Base-by-base conservation (phyloP, 257 asterid species). In the Perilla frutescens region DNA sequence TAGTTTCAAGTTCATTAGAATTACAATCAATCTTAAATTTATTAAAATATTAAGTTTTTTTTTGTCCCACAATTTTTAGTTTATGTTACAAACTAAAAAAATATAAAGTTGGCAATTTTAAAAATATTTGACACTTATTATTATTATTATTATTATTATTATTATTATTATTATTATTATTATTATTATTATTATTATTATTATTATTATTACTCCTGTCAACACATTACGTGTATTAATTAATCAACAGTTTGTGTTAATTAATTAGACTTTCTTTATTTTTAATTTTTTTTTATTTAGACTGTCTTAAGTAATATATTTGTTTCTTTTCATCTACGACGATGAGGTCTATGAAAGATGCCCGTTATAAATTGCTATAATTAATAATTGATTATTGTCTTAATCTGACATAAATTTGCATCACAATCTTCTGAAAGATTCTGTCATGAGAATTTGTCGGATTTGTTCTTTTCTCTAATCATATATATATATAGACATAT, bases 381-480 rank as follows among this genome's bases (percentile, higher is more conserved):
- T 45, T 13, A 15, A 12, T 36, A 41, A 54, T 62, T 69, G 58
- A 49, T 10, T 66, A 48, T 48, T 26, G 64, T 41, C 45, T 60
- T 67, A 55, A 70, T 75, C 75, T 65, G 84, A 81, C 86, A 83
- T 54, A 53, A 75, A 68, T 75, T 77, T 83, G 74, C 65, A 74
- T 56, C 72, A 67, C 59, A 73, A 87, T 82, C 84, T 81, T 84
- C 59, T 60, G 47, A 81, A 80, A 84, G 87, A 86, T 86, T 60
- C 82, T 73, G 79, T 69, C 79, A 5, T 55, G 77, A 64, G 47
- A 78, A 77, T 60, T 81, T 84, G 90, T 84, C 85, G 84, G 87
- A 65, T 77, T 78, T 20, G 26, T 20, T 20, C 26, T 20, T 20
- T 20, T 20, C 26, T 20, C 26, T 20, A 20, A 20, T 20, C 26